Base-by-base conservation (phyloP, 306 rosid species). In the Rubus parviflorus region DNA sequence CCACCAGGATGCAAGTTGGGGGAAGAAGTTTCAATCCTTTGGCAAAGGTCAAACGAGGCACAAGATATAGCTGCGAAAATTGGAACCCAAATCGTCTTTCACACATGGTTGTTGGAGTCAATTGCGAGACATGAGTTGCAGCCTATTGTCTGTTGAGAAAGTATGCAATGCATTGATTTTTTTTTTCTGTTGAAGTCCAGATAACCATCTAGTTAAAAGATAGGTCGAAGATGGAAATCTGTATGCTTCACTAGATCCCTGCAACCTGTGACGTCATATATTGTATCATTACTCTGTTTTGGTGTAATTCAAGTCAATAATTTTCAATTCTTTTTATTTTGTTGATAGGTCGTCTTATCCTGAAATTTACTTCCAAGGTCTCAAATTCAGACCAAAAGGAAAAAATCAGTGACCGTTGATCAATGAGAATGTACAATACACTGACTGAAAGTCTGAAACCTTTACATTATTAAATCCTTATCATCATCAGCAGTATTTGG, bases 71-170 rank as follows among this genome's bases (percentile, higher is more conserved):
- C 98, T 66, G 76, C 80, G 4, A 68, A 61, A 56, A 81, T 88
- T 20, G 88, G 87, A 67, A 81, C 84, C 37, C 89, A 83, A 79
- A 88, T 90, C 14, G 78, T 91, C 66, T 97, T 92, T 69, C 96
- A 92, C 75, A 89, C 99, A 0, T 89, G 97, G 98, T 85, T 92
- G 75, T 77, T 96, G 83, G 97, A 96, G 77, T 96, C 99, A 38
- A 87, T 91, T 86, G 92, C 99, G 43, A 87, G 87, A 25, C 80
- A 85, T 64, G 81, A 87, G 73, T 82, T 96, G 89, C 91, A 88
- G 86, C 83, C 87, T 78, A 75, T 88, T 74, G 70, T 88, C 77
- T 79, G 84, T 83, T 89, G 89, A 83, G 43, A 77, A 79, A 48
- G 57, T 43, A 64, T 42, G 70, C 35, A 37, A 69, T 79, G 22